A percentile compares a stretch with the other conserved stretches of the same genome.
These are phyloP conservation scores for Boechera divaricarpa DNA, from an alignment of 345 rosid species.

Conservation along the genomic window DNA sequence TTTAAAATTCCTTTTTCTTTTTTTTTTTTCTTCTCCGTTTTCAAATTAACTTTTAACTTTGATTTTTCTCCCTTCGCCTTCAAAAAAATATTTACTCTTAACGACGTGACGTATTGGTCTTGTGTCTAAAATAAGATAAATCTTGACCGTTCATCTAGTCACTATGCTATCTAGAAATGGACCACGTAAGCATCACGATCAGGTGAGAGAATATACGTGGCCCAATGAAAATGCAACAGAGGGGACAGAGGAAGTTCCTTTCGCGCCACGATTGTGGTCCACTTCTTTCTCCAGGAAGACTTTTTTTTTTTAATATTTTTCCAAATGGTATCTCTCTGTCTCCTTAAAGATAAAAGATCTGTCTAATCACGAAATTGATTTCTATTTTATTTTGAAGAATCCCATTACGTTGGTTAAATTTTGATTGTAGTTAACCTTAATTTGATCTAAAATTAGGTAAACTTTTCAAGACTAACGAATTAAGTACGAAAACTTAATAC, in stretches of 20 bases:
- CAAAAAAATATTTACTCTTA: constrained; percentile 1
- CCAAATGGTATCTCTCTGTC: constrained; percentile 1
- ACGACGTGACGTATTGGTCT: constrained; percentile 49
- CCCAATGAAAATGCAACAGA: constrained; percentile 49
- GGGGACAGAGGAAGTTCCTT: constrained; percentile 38
- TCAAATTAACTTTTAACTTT: constrained; percentile 32
- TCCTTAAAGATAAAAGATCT: constrained; percentile 10
- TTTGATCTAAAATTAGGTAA: constrained; percentile 26
- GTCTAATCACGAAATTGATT: background rate
- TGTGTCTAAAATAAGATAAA: constrained; percentile 13
- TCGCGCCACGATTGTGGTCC: constrained; percentile 64
- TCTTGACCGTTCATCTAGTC: constrained; percentile 54
- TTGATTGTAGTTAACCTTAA: constrained; percentile 28
- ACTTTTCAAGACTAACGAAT: constrained; percentile 25
- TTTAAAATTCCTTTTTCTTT: constrained; percentile 16
- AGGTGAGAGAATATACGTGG: constrained; percentile 44
- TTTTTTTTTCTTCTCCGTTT: background rate
- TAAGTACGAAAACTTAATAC: background rate
- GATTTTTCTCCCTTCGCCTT: constrained; percentile 25
- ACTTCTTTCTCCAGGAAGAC: background rate
- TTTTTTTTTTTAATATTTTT: background rate
- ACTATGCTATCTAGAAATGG: background rate
- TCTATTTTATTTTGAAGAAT: background rate
- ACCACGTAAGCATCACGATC: constrained; percentile 48
- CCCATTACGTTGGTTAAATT: constrained; percentile 23